Evolutionary conservation across 2,329 filamentous ascomycete species (phyloP).

Genomic region (Pyricularia pennisetigena): DNA sequence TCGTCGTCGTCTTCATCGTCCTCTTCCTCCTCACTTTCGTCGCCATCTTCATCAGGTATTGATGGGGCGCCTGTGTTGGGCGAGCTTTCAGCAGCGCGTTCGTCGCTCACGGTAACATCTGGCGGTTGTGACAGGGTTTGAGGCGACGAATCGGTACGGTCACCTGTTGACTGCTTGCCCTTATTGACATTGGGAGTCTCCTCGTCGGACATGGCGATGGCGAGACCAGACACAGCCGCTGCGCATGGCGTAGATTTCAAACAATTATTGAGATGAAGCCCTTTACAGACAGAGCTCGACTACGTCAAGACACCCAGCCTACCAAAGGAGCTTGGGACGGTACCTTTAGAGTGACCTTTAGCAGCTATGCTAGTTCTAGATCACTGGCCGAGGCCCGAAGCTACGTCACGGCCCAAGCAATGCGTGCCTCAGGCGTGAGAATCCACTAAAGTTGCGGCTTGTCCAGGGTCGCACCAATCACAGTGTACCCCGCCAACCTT

Average conservation of each 20-base stretch:
- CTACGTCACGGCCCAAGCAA: conserved; percentile 5
- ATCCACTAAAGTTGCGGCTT: neutral
- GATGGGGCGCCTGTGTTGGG: neutral
- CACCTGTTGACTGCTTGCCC: neutral
- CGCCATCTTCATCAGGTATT: neutral
- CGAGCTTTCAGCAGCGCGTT: too few relatives aligned
- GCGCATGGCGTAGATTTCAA: conserved; percentile 7
- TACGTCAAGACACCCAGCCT: neutral
- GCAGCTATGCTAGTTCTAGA: neutral
- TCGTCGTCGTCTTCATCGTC: conserved; percentile 29
- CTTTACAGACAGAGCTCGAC: neutral
- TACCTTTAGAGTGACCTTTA: neutral
- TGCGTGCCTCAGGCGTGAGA: conserved; percentile 3
- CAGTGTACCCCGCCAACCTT: conserved; percentile 2
- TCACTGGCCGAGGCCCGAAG: conserved; percentile 4
- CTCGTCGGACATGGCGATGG: conserved; percentile 11
- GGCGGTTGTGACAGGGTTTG: neutral
- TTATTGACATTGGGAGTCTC: conserved; percentile 6
- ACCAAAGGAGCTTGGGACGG: neutral
- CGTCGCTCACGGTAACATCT: neutral
- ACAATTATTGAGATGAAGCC: neutral
- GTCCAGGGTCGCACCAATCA: conserved; percentile 2
- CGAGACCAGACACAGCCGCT: conserved; percentile 5
- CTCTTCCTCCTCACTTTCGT: conserved; percentile 11
- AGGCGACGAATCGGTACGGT: neutral